Percentiles rank a stretch among this genome's conserved stretches.
These are phyloP conservation scores for Syzygium aqueum DNA, from an alignment of 345 rosid genomes.

Conservation along the genomic window DNA sequence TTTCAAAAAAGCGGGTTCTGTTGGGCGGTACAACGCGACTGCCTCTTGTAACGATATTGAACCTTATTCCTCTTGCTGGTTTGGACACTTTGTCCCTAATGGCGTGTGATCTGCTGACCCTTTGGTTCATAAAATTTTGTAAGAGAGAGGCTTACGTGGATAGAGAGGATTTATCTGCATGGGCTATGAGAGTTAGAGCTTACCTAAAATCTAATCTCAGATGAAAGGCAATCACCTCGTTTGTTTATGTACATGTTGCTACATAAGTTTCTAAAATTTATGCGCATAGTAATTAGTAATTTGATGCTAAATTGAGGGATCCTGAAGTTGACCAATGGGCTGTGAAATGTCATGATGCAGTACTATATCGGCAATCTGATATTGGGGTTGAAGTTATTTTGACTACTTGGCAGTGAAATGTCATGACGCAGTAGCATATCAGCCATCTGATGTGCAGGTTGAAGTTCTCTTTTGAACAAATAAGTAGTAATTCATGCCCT, in stretches of 20 bases:
- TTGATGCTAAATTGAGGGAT: background rate
- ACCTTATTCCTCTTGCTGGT: background rate
- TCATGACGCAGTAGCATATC: background rate
- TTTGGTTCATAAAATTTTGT: background rate
- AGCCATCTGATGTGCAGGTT: background rate
- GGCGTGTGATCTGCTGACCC: background rate
- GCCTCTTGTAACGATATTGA: background rate
- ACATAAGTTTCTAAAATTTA: background rate
- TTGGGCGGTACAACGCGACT: fast-evolving
- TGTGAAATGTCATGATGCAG: background rate
- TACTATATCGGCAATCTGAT: background rate
- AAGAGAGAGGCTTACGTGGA: background rate
- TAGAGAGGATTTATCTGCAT: background rate
- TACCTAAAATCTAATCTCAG: background rate
- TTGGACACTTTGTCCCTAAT: background rate
- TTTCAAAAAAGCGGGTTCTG: background rate
- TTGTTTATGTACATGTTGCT: background rate
- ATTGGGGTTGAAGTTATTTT: background rate
- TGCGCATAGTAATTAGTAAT: background rate
- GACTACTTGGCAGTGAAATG: background rate
- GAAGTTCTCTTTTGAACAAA: background rate
- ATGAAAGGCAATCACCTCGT: background rate
- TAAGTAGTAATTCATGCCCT: background rate
- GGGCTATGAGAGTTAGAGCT: background rate
- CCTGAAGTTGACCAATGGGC: background rate